phyloP scores from a whole-genome alignment of 2,329 filamentous ascomycete species.

The Alternaria triticimaculans region DNA sequence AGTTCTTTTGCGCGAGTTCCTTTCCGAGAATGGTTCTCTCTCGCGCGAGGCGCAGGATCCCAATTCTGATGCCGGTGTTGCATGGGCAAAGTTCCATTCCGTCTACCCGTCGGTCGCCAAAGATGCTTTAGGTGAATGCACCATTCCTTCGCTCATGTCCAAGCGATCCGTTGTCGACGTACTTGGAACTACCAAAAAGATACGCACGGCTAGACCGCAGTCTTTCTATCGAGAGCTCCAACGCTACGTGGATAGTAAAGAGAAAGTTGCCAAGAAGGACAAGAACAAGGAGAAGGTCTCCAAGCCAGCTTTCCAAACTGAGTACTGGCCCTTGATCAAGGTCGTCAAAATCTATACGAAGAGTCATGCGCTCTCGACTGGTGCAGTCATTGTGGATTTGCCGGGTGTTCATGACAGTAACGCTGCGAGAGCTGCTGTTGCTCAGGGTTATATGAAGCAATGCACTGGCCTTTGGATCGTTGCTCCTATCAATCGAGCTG shows the following conservation, averaged over 20 bases:
- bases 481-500: slow-evolving; percentile 66
- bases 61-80: slow-evolving; percentile 58
- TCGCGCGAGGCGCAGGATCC: slow-evolving; percentile 48
- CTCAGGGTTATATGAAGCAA: slow-evolving; percentile 65
- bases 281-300: slow-evolving; percentile 36
- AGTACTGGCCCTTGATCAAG: slow-evolving; percentile 62
- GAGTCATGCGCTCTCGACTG: slow-evolving; percentile 59
- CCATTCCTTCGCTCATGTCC: slow-evolving; percentile 52
- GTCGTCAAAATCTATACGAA: slow-evolving; percentile 62
- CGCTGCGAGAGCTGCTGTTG: slow-evolving; percentile 64
- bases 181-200: slow-evolving; percentile 55
- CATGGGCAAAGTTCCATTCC: slow-evolving; percentile 60
- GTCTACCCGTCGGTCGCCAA: slow-evolving; percentile 55
- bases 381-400: slow-evolving; percentile 64
- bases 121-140: slow-evolving; percentile 47
- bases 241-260: slow-evolving; percentile 63
- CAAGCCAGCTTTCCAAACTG: slow-evolving; percentile 32
- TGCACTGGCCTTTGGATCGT: slow-evolving; percentile 68
- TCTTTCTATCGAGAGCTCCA: slow-evolving; percentile 58
- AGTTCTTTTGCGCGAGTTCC: slow-evolving; percentile 58
- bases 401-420: slow-evolving; percentile 68
- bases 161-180: slow-evolving; percentile 50
- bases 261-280: slow-evolving; percentile 50
- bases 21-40: slow-evolving; percentile 50
- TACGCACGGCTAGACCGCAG: slow-evolving; percentile 48